Base-by-base conservation (phyloP, 768 basidiomycete species). In the Hygrocybe punicea region DNA sequence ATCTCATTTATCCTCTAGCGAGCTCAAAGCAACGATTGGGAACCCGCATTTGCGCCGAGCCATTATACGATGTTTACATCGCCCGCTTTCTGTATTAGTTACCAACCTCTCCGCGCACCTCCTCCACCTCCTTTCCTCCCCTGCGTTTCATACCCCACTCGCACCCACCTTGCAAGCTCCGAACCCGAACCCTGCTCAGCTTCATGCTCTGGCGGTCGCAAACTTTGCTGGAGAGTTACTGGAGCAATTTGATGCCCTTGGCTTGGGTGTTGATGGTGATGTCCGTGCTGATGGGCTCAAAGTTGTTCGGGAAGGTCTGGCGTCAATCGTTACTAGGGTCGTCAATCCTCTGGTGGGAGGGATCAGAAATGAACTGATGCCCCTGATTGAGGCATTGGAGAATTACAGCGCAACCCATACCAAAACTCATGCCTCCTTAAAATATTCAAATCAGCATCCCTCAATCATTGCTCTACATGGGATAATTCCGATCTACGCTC, bases 221-320 rank as follows among this genome's bases (percentile, higher is more conserved):
- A 77, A 79, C 14, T 86, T 93, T 60, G 83, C 87, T 19, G 86
- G 85, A 44, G 91, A 93, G 66, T 72, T 92, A 48, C 75, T 91
- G 23, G 83, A 84, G 62, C 78, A 76, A 14, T 89, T 91, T 53
- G 87, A 91, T 67, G 78, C 84, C 19, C 71, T 88, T 29, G 76
- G 77, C 46, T 73, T 91, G 4, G 87, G 87, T 9, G 70, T 77
- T 6, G 85, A 89, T 50, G 72, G 73, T 23, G 87, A 89, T 59
- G 62, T 68, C 51, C 79, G 87, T 48, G 83, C 80, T 17, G 89
- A 91, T 60, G 87, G 86, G 1, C 70, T 93, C 50, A 87, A 83
- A 66, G 65, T 76, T 36, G 81, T 87, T 56, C 80, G 87, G n/a
- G 84, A 89, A 59, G 84, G 85, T 5, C 78, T 93, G 37, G 74